Evolutionary conservation across 1,284 basidiomycete species (phyloP), one percentile per base, ranked within the genome.

Genomic region (Phellinidium pouzarii): DNA sequence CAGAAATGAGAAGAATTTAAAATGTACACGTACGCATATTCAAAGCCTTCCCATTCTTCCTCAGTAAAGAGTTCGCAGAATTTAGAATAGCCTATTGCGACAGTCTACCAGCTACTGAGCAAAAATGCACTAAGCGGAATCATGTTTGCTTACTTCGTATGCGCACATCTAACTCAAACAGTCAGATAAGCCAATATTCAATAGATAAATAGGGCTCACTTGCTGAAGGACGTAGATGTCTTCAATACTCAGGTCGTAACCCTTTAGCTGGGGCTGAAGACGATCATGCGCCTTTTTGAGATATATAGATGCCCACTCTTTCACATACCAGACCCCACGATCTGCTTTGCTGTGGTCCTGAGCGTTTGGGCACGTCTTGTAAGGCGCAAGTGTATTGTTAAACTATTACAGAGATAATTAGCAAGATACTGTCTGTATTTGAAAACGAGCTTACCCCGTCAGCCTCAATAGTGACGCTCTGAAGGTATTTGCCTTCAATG

Each of bases 51-150:
- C 85, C 91, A 94, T 66, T 96, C 93, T 43, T 91, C 84, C 62
- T 87, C 75, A 0, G 88, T 93, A 68, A 97, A 97, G 1, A 97
- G 72, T 48, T 80, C 79, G 61, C 94, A 97, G 69, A 95, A 96
- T 59, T 82, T 84, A 25, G 87, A 91, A 63, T 88, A 94, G 2
- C 93, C 94, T 12, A 95, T 75, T 0, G 91, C 87, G 37, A 94
- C 91, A 2, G 93, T 95, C 84, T 91, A 62, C 50, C 58, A n/a
- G 59, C 59, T 59, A 65, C 48, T 31, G 3, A 42, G 27, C 26
- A 44, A 9, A 3, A 40, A 8, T n/a, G n/a, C 3, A n/a, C n/a
- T 14, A 34, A 40, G 11, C 45, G 4, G 12, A 20, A 47, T 19
- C 14, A 14, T 20, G 11, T 37, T n/a, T 23, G 31, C 66, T n/a